Base-by-base conservation (phyloP, 441 rosid species). In the Capsella rubella region DNA sequence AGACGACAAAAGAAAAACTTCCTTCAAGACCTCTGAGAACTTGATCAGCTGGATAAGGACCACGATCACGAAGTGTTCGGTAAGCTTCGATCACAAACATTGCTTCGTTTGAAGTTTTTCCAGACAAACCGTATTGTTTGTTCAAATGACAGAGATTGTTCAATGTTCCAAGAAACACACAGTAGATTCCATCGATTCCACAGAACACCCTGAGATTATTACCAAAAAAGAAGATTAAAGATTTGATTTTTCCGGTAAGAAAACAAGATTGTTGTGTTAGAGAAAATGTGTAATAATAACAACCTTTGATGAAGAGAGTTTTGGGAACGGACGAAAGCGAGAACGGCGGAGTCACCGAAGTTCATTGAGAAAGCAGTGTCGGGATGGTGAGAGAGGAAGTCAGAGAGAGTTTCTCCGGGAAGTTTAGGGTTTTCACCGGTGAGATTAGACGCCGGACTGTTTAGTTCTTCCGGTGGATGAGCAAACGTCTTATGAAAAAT, bases 1-100 rank as follows among this genome's bases (percentile, higher is more conserved):
- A 89, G 67, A 89, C 85, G 0, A 87, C 89, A 47, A 89, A 89
- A 34, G 91, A 88, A 55, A 87, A 89, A 74, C 91, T 89, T 13
- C 90, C 91, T 0, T 85, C 91, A 16, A 89, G 87, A 43, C 83
- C 89, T 78, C 83, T 84, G 0, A 89, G 85, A 52, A 89, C 91
- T 74, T 89, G 94, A 75, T 89, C 89, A n/a, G 90, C 88, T 4
- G 91, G 93, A 72, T 89, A 89, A 0, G 91, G 94, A 73, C 91
- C 91, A 32, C 94, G 75, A 67, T 89, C 94, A 42, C 94, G 75
- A 2, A 87, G 82, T 0, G 91, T 87, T 52, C 88, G 64, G 29
- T 89, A 89, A 8, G 91, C 93, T 78, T 87, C 90, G 11, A 84
- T 89, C 61, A 89, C 83, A 31, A 89, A 82, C 87, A 79, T 77